These are phyloP conservation scores for Prunus mongolica DNA, from an alignment of 306 rosid species.

Conservation along the genomic window DNA sequence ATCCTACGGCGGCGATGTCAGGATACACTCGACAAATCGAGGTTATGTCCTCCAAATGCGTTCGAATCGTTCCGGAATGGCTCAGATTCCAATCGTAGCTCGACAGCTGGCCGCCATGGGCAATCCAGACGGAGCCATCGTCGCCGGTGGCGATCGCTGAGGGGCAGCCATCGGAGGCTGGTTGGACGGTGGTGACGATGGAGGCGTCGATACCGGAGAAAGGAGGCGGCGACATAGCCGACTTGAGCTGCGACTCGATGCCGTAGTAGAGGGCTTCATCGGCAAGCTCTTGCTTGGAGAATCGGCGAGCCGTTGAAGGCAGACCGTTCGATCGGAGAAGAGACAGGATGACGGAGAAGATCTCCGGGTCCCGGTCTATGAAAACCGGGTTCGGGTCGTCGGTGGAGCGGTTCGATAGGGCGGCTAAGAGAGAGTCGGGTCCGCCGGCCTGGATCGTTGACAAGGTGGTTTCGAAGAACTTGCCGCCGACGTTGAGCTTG, in stretches of 20 bases:
- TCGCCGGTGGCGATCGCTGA: constrained; percentile 54
- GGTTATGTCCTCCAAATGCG: constrained; percentile 65
- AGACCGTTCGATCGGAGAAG: constrained; percentile 73
- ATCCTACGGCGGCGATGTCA: constrained; percentile 71
- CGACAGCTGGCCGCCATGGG: constrained; percentile 83
- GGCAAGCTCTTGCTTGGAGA: constrained; percentile 74
- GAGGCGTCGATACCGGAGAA: constrained; percentile 76
- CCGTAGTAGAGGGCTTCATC: constrained; percentile 87
- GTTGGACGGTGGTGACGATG: constrained; percentile 42
- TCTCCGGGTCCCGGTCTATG: constrained; percentile 91
- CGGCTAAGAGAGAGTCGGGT: constrained; percentile 65
- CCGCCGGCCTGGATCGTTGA: constrained; percentile 71
- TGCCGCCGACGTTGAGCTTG: constrained; percentile 88
- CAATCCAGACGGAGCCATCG: constrained; percentile 81
- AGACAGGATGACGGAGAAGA: constrained; percentile 75
- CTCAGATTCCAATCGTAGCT: constrained; percentile 64
- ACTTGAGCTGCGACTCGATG: constrained; percentile 56
- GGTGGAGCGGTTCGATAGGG: constrained; percentile 56
- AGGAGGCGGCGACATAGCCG: constrained; percentile 57
- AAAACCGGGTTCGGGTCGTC: constrained; percentile 52
- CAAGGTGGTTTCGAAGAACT: constrained; percentile 73
- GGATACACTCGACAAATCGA: constrained; percentile 71
- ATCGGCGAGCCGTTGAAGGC: constrained; percentile 59
- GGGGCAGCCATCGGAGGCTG: constrained; percentile 68
- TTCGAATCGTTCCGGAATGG: constrained; percentile 56